Conservation (phyloP, 352 stramenopile species). For the Phytophthora tentaculata region DNA sequence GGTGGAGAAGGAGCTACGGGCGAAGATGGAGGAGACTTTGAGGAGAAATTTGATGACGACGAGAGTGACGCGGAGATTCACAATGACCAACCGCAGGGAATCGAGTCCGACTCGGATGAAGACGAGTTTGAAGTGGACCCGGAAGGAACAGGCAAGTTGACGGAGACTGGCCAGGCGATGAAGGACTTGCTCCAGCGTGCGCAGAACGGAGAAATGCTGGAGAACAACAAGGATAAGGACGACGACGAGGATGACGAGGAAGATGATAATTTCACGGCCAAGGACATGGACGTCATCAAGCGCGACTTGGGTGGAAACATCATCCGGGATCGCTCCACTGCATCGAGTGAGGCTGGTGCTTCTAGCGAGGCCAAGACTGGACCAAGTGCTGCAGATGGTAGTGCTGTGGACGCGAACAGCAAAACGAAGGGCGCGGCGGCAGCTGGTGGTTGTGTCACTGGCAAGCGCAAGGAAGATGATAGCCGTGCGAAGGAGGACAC, state of each 20-base stretch:
- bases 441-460: slow-evolving; percentile 28
- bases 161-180: slow-evolving; percentile 84
- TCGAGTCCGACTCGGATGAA: slow-evolving; percentile 78
- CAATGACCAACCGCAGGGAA: slow-evolving; percentile 64
- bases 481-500: slow-evolving; percentile 55
- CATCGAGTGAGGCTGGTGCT: slow-evolving; percentile 13
- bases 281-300: slow-evolving; percentile 86
- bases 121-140: slow-evolving; percentile 80
- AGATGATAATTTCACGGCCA: slow-evolving; percentile 77
- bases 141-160: slow-evolving; percentile 76
- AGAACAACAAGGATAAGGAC: slow-evolving; percentile 60
- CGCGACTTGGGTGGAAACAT: slow-evolving; percentile 84
- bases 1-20: slow-evolving; percentile 63
- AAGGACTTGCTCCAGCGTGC: slow-evolving; percentile 83
- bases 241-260: slow-evolving; percentile 59
- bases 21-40: slow-evolving; percentile 87
- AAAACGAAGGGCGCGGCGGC: slow-evolving; percentile 33
- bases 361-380: slow-evolving; percentile 38
- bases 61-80: slow-evolving; percentile 88
- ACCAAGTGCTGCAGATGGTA: slow-evolving; percentile 30
- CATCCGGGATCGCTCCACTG: slow-evolving; percentile 66
- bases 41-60: slow-evolving; percentile 89
- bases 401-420: slow-evolving; percentile 23
- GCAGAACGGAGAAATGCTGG: slow-evolving; percentile 76
- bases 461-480: slow-evolving; percentile 62